These are phyloP conservation scores for Fusarium sp. DNA, from an alignment of 2,329 filamentous ascomycete genomes.

Conservation along the genomic window DNA sequence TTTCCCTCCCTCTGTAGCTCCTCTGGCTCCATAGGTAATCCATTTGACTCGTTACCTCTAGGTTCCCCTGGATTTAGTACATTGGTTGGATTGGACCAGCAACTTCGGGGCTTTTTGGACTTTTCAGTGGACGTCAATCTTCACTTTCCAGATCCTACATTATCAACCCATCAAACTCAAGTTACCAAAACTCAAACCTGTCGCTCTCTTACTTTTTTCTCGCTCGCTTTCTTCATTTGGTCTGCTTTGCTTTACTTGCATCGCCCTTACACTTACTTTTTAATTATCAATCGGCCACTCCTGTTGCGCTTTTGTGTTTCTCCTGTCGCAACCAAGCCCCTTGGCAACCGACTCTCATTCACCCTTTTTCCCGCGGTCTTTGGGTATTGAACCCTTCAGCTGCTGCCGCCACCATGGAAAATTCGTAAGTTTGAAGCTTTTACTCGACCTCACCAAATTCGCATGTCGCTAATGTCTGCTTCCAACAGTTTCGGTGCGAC, in stretches of 20 bases:
- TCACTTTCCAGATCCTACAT: slow-evolving; percentile 31
- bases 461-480: slow-evolving; percentile 33
- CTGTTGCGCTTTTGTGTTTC: slow-evolving; percentile 22
- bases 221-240: slow-evolving; percentile 21
- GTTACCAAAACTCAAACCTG: not conserved
- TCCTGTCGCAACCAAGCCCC: slow-evolving; percentile 25
- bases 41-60: slow-evolving; percentile 21
- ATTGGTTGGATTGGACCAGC: slow-evolving; percentile 33
- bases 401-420: slow-evolving; percentile 48
- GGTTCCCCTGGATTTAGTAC: slow-evolving; percentile 45
- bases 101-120: slow-evolving; percentile 38
- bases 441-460: not conserved
- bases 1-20: slow-evolving; percentile 37
- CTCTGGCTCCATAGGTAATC: slow-evolving; percentile 19
- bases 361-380: slow-evolving; percentile 33
- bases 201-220: slow-evolving; percentile 10
- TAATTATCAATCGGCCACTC: slow-evolving; percentile 37
- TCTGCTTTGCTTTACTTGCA: slow-evolving; percentile 18
- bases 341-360: slow-evolving; percentile 34
- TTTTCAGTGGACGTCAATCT: slow-evolving; percentile 39
- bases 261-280: slow-evolving; percentile 10
- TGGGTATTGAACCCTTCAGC: slow-evolving; percentile 37
- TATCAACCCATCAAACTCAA: slow-evolving; percentile 24
- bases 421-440: slow-evolving; percentile 47
- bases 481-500: slow-evolving; percentile 72